Percentiles rank a stretch among this genome's conserved stretches.
Evolutionary conservation across 2,329 filamentous ascomycete genomes (phyloP).

Genomic region (Drechslerella stenobrocha): DNA sequence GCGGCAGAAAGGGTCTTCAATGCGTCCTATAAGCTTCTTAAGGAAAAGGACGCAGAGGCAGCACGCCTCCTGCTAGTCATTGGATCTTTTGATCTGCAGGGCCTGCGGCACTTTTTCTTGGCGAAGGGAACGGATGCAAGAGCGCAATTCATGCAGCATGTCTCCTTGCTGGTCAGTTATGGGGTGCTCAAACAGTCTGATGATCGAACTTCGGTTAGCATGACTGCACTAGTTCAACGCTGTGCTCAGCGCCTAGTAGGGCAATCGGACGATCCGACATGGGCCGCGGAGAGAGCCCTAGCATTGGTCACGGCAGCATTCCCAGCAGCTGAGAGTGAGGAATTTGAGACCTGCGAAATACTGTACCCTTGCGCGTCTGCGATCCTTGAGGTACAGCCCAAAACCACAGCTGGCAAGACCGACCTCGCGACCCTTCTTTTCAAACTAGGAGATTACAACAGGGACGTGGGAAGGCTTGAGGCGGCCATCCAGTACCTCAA

Average conservation of each 20-base stretch:
- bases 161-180: conserved; percentile 2
- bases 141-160: conserved; percentile 4
- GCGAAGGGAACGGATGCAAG: conserved; percentile 10
- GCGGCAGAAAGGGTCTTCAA: conserved; percentile 3
- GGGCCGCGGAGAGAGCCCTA: conserved; percentile 10
- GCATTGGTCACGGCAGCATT: conserved; percentile 7
- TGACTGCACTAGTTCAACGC: conserved; percentile 1
- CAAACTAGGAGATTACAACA: conserved; percentile 7
- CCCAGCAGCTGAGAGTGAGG: conserved; percentile 10
- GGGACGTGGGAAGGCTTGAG: not conserved
- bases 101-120: conserved; percentile 4
- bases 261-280: conserved; percentile 9
- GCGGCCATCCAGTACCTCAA: conserved; percentile 2
- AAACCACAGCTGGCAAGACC: conserved; percentile 5
- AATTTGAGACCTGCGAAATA: conserved; percentile 13
- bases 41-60: conserved; percentile 10
- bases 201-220: conserved; percentile 8
- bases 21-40: conserved; percentile 2
- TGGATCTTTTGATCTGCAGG: conserved; percentile 3
- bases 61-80: conserved; percentile 6
- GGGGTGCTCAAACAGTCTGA: conserved; percentile 10
- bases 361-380: conserved; percentile 3
- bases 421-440: conserved; percentile 8
- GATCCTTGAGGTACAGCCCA: conserved; percentile 2
- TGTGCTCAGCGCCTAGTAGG: conserved; percentile 6